A percentile compares a stretch with the other conserved stretches of the same genome.
These are phyloP conservation scores for Nicotiana rustica DNA, from an alignment of 305 asterid genomes.

Conservation along the genomic window DNA sequence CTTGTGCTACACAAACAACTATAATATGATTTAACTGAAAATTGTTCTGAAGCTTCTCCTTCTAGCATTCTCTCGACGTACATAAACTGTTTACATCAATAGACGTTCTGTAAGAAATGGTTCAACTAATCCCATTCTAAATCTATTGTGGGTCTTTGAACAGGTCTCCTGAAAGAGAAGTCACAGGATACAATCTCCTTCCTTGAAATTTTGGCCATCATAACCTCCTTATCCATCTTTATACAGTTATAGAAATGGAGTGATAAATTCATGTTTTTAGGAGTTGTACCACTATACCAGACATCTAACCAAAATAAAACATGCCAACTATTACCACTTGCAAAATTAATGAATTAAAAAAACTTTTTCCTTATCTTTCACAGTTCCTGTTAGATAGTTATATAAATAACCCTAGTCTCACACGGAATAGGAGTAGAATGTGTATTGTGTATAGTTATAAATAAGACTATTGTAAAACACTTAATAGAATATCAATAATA, in stretches of 20 bases:
- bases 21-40: slow-evolving; percentile 12
- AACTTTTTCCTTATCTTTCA: background rate
- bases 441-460: too few relatives aligned
- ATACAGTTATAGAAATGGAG: background rate
- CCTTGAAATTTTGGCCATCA: background rate
- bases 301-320: slow-evolving; percentile 8
- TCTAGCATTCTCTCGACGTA: slow-evolving; percentile 11
- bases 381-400: background rate
- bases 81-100: background rate
- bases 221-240: background rate
- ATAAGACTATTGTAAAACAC: too few relatives aligned
- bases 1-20: background rate
- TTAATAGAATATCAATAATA: too few relatives aligned
- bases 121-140: slow-evolving; percentile 14
- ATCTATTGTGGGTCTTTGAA: slow-evolving; percentile 2
- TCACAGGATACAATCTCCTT: slow-evolving; percentile 25
- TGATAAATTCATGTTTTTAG: background rate
- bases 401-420: too few relatives aligned
- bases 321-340: background rate
- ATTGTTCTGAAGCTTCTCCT: slow-evolving; percentile 1
- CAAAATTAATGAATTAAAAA: background rate
- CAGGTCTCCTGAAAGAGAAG: background rate
- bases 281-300: slow-evolving; percentile 6
- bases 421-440: too few relatives aligned
- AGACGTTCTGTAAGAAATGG: slow-evolving; percentile 7